These are phyloP conservation scores for Sesbania bispinosa DNA, from an alignment of 306 rosid species.

Conservation along the genomic window DNA sequence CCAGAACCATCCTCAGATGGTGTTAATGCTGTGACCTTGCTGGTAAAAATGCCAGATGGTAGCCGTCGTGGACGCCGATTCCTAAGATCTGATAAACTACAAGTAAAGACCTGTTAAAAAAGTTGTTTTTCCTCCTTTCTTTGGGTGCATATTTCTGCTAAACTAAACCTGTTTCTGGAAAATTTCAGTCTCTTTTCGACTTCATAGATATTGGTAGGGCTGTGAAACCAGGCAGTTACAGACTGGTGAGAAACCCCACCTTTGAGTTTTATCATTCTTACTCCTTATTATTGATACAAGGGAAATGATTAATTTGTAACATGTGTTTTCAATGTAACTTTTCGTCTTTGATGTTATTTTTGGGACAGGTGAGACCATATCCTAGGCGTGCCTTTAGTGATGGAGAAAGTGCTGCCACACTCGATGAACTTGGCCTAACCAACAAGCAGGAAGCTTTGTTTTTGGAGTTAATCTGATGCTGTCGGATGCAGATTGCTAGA, in stretches of 20 bases:
- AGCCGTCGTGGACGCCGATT: slow-evolving; percentile 91
- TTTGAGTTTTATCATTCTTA: background rate
- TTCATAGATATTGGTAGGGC: slow-evolving; percentile 80
- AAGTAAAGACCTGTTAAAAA: slow-evolving; percentile 43
- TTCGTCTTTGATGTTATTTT: background rate
- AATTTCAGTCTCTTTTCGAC: slow-evolving; percentile 75
- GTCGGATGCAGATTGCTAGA: slow-evolving; percentile 36
- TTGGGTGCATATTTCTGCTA: slow-evolving; percentile 15
- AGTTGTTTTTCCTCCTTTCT: background rate
- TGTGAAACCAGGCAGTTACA: slow-evolving; percentile 77
- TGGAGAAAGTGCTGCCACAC: slow-evolving; percentile 58
- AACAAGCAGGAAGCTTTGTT: slow-evolving; percentile 92
- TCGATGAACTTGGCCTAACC: slow-evolving; percentile 75
- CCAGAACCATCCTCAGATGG: slow-evolving; percentile 72
- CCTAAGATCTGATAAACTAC: slow-evolving; percentile 77
- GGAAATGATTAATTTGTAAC: no score
- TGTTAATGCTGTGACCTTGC: slow-evolving; percentile 71
- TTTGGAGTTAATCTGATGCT: slow-evolving; percentile 62
- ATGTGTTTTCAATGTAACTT: background rate
- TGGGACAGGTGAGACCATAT: slow-evolving; percentile 83
- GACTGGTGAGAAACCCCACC: slow-evolving; percentile 65
- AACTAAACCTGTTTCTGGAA: slow-evolving; percentile 23
- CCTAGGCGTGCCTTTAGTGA: slow-evolving; percentile 81
- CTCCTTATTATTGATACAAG: no score
- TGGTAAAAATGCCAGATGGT: slow-evolving; percentile 96